Percentiles rank a stretch among this genome's conserved stretches.
Evolutionary conservation across 1,139 yeast genomes (phyloP).

Genomic region (Blastobotrys niveus): DNA sequence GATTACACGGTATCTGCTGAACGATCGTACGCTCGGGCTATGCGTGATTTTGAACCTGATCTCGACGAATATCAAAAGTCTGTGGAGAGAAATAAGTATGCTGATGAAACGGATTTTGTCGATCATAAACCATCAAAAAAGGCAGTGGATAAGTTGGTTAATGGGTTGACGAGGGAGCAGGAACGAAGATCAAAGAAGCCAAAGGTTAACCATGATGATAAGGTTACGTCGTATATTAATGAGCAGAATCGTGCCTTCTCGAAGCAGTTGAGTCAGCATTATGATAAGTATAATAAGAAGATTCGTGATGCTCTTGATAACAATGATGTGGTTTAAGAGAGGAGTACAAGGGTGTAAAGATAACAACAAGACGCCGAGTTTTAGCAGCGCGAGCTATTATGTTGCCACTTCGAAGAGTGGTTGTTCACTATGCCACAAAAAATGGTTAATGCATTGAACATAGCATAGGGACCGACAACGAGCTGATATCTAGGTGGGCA

Average conservation of each 20-base stretch:
- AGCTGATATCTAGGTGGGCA: no score
- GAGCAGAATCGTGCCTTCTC: conserved; percentile 78
- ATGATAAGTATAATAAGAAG: conserved; percentile 44
- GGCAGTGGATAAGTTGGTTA: conserved; percentile 41
- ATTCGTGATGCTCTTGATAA: conserved; percentile 37
- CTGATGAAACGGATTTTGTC: conserved; percentile 20
- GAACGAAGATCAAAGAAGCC: conserved; percentile 38
- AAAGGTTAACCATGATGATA: conserved; percentile 36
- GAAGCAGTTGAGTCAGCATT: conserved; percentile 57
- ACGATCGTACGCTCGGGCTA: conserved; percentile 47
- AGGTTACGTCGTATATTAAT: conserved; percentile 45
- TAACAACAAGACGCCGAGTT: no score
- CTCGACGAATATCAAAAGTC: conserved; percentile 41
- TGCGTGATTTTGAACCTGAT: conserved; percentile 40
- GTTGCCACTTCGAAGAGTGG: no score
- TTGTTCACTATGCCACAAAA: no score
- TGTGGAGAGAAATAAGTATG: conserved; percentile 23
- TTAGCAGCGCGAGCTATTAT: no score
- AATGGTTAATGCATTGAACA: no score
- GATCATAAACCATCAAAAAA: conserved; percentile 37
- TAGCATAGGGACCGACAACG: no score
- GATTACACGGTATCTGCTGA: conserved; percentile 48
- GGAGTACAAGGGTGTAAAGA: no score
- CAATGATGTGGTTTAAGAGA: no score
- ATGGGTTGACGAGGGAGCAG: conserved; percentile 35